Evolutionary conservation across 2,329 filamentous ascomycete species (phyloP).

Genomic region (Knufia fluminis): DNA sequence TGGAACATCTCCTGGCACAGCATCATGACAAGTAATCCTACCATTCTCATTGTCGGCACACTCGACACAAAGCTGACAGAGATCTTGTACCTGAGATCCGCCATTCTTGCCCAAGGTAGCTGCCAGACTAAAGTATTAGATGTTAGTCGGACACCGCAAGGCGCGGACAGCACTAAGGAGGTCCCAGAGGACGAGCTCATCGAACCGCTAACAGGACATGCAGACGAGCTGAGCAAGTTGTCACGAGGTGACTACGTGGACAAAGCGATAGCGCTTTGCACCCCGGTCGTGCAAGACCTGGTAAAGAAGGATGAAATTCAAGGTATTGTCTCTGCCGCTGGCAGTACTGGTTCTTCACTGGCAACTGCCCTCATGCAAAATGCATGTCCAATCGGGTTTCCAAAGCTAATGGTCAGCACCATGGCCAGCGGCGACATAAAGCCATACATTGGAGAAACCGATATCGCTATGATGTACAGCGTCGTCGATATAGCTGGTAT

Average conservation of each 20-base stretch:
- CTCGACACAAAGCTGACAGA: conserved; percentile 57
- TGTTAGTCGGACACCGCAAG: conserved; percentile 40
- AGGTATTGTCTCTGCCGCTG: conserved; percentile 52
- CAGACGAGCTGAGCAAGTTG: conserved; percentile 31
- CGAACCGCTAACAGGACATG: conserved; percentile 25
- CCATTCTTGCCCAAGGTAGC: conserved; percentile 31
- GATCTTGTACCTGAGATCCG: conserved; percentile 44
- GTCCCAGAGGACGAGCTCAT: conserved; percentile 39
- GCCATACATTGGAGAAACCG: conserved; percentile 57
- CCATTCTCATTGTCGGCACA: conserved; percentile 51
- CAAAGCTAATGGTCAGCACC: conserved; percentile 62
- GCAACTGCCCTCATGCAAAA: conserved; percentile 52
- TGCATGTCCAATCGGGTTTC: conserved; percentile 52
- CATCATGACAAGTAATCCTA: conserved; percentile 25
- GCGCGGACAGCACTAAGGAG: conserved; percentile 16
- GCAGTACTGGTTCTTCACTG: conserved; percentile 54
- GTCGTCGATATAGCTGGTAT: conserved; percentile 62
- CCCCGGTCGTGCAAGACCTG: conserved; percentile 34
- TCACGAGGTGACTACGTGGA: conserved; percentile 49
- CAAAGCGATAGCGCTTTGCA: conserved; percentile 44
- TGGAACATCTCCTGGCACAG: not conserved
- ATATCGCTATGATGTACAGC: conserved; percentile 61
- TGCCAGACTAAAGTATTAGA: conserved; percentile 44
- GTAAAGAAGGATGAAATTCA: conserved; percentile 36
- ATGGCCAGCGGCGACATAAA: conserved; percentile 58